Conservation (phyloP, 202 grass and related monocot genomes). For the Eragrostis tef region DNA sequence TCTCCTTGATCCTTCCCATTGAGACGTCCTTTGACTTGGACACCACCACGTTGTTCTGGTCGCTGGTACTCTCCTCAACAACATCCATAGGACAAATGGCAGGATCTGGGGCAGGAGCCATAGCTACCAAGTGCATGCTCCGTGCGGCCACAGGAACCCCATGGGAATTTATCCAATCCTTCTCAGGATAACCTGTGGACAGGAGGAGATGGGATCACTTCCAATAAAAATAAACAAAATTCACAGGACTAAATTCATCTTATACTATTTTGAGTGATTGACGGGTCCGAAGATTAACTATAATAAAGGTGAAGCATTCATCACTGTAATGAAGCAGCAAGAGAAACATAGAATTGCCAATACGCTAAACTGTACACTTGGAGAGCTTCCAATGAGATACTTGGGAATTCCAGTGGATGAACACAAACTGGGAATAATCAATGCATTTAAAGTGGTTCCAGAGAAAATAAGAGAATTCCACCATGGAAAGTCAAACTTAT, state of each 20-base stretch:
- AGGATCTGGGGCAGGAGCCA: constrained; percentile 20
- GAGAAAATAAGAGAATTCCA: too few species aligned
- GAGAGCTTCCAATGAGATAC: too few species aligned
- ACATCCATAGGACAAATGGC: neutral
- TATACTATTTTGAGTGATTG: too few species aligned
- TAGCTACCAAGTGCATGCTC: neutral
- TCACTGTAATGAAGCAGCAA: too few species aligned
- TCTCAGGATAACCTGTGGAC: neutral
- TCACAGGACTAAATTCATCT: neutral
- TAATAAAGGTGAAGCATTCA: too few species aligned
- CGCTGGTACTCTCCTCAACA: constrained; percentile 6
- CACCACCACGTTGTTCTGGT: neutral
- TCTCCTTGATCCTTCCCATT: neutral
- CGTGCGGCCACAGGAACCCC: neutral
- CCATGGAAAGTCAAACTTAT: too few species aligned
- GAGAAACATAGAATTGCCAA: too few species aligned
- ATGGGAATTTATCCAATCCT: constrained; percentile 1
- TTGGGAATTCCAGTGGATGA: too few species aligned
- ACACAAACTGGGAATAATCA: too few species aligned
- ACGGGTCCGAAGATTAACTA: too few species aligned
- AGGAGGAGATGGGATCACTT: neutral
- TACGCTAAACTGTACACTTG: too few species aligned
- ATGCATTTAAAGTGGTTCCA: too few species aligned
- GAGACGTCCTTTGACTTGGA: constrained; percentile 38
- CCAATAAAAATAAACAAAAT: neutral